phyloP scores from a whole-genome alignment of 306 rosid genomes.

The Cicer chorassanicum region DNA sequence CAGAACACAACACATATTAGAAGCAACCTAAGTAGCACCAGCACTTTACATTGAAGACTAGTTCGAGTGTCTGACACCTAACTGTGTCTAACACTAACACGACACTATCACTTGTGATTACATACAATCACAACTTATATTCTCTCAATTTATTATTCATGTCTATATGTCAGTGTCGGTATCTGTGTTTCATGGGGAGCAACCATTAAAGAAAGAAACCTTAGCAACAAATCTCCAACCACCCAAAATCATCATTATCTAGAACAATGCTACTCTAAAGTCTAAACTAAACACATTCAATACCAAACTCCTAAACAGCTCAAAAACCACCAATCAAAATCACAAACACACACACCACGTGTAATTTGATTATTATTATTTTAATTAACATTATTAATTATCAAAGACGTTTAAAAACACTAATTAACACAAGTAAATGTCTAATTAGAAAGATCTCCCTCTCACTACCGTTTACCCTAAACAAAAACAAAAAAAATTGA shows the following conservation, averaged over 20 bases:
- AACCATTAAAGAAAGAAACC: conserved; percentile 15
- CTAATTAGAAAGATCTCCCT: conserved; percentile 40
- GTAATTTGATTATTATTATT: background rate
- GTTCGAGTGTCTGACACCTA: too few species aligned
- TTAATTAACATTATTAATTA: background rate
- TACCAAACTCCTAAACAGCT: conserved; percentile 38
- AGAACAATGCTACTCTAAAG: conserved; percentile 38
- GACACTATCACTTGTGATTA: too few species aligned
- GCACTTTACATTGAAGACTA: too few species aligned
- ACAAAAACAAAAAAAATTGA: background rate
- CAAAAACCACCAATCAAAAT: conserved; percentile 23
- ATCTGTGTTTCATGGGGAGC: too few species aligned
- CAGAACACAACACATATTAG: background rate
- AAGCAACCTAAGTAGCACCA: background rate
- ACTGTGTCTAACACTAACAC: too few species aligned
- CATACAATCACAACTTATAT: too few species aligned
- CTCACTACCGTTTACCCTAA: conserved; percentile 40
- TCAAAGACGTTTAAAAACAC: conserved; percentile 31
- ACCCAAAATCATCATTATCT: conserved; percentile 18
- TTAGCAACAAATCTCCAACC: conserved; percentile 36
- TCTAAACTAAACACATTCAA: conserved; percentile 36
- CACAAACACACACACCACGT: background rate
- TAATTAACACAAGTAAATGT: conserved; percentile 11
- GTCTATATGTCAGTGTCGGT: too few species aligned
- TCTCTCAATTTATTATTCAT: too few species aligned